These are phyloP conservation scores for Plenodomus tracheiphilus DNA, from an alignment of 2,329 filamentous ascomycete genomes.

Conservation along the genomic window DNA sequence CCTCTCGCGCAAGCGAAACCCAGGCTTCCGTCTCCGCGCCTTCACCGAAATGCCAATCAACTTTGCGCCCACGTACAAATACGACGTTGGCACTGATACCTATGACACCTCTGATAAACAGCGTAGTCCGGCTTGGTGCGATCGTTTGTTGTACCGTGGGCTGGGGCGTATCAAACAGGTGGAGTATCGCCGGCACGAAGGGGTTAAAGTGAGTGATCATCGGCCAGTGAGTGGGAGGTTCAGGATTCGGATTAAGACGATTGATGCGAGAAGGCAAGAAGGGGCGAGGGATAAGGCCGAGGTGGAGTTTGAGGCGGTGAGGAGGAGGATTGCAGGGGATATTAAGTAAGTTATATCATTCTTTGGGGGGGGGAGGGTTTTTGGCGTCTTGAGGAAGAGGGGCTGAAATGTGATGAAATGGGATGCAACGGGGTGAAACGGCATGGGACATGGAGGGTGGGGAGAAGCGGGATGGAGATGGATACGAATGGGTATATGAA, in stretches of 20 bases:
- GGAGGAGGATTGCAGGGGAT: constrained; percentile 67
- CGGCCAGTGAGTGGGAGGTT: constrained; percentile 87
- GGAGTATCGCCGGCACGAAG: constrained; percentile 84
- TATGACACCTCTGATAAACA: constrained; percentile 97
- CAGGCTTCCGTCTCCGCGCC: constrained; percentile 81
- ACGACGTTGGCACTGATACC: constrained; percentile 90
- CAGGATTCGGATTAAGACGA: constrained; percentile 79
- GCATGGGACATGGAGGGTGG: no score
- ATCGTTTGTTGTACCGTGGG: constrained; percentile 85
- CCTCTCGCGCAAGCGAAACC: constrained; percentile 84
- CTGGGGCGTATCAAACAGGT: constrained; percentile 80
- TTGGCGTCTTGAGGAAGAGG: no score
- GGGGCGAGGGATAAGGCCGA: constrained; percentile 73
- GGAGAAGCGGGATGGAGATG: no score
- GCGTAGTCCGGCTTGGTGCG: constrained; percentile 93
- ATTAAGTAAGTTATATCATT: constrained; percentile 76
- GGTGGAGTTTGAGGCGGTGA: constrained; percentile 72
- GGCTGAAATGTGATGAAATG: no score
- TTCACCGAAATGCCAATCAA: constrained; percentile 91
- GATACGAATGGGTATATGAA: no score
- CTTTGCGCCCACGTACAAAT: constrained; percentile 97
- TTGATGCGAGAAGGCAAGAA: constrained; percentile 68
- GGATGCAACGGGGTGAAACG: no score
- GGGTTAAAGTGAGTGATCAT: constrained; percentile 84
- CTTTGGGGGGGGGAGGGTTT: no score